These are phyloP conservation scores for Heterobasidion parviporum DNA, from an alignment of 1,284 basidiomycete genomes.

Conservation along the genomic window DNA sequence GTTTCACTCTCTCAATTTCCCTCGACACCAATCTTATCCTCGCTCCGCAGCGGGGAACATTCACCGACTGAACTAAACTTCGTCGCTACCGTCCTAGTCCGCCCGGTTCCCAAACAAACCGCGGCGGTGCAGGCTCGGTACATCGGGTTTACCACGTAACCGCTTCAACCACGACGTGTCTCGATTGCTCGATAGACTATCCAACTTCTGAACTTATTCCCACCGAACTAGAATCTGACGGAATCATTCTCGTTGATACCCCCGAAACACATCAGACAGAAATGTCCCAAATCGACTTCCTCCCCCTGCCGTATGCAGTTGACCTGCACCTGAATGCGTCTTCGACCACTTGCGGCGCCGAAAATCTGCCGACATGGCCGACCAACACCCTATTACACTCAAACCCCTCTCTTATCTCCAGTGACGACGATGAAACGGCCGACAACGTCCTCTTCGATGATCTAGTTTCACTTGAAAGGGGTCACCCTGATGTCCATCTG, in stretches of 20 bases:
- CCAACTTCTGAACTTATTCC: background rate
- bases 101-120: conserved; percentile 54
- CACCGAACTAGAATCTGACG: conserved; percentile 6
- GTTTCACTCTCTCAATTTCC: conserved; percentile 10
- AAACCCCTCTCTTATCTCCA: conserved; percentile 7
- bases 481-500: conserved; percentile 65
- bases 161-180: conserved; percentile 10
- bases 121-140: conserved; percentile 53
- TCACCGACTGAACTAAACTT: conserved; percentile 44
- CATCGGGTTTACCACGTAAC: conserved; percentile 22
- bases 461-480: conserved; percentile 57
- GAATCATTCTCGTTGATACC: background rate
- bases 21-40: conserved; percentile 47
- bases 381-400: conserved; percentile 25
- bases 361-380: conserved; percentile 26
- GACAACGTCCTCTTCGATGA: conserved; percentile 46
- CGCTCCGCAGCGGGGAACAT: conserved; percentile 64
- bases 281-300: conserved; percentile 58
- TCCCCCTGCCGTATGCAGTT: conserved; percentile 38
- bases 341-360: conserved; percentile 20
- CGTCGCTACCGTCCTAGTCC: conserved; percentile 53
- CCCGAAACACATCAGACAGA: background rate
- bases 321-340: conserved; percentile 32
- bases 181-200: conserved; percentile 5
- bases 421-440: conserved; percentile 21